These are phyloP conservation scores for Paspalum vaginatum DNA, from an alignment of 176 grass and related monocot genomes.

Conservation along the genomic window DNA sequence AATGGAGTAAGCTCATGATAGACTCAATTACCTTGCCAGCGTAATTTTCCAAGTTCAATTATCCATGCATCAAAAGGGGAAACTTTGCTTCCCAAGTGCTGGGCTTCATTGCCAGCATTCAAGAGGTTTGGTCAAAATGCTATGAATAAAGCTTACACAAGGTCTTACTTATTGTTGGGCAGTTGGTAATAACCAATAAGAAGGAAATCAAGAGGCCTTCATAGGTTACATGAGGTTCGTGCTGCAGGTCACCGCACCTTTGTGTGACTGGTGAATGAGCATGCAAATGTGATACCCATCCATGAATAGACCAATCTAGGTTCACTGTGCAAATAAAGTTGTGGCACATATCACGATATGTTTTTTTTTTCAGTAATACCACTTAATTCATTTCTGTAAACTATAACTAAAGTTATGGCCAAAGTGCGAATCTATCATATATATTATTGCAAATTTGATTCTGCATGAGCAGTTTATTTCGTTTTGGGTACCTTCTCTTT, in stretches of 20 bases:
- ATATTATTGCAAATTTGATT: too few relatives aligned
- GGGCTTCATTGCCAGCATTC: not conserved
- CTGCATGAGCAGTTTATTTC: not conserved
- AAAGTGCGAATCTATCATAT: not conserved
- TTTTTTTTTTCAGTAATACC: not conserved
- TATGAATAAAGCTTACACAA: conserved; percentile 11
- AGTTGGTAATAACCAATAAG: conserved; percentile 1
- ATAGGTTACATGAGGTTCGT: conserved; percentile 5
- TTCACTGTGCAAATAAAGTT: not conserved
- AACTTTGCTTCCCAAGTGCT: not conserved
- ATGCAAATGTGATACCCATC: not conserved
- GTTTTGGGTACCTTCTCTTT: not conserved
- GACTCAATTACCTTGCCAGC: not conserved
- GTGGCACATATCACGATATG: not conserved
- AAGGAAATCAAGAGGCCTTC: conserved; percentile 19
- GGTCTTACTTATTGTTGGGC: not conserved
- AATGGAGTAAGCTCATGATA: not conserved
- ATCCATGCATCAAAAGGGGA: not conserved
- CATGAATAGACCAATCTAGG: not conserved
- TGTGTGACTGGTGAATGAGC: not conserved
- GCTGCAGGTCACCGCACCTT: conserved; percentile 13
- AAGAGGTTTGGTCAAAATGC: not conserved
- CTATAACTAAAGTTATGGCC: not conserved
- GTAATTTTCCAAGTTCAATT: not conserved
- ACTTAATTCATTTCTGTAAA: not conserved